Evolutionary conservation across 805 yeast genomes (phyloP).

Genomic region (Candida multigemmis): DNA sequence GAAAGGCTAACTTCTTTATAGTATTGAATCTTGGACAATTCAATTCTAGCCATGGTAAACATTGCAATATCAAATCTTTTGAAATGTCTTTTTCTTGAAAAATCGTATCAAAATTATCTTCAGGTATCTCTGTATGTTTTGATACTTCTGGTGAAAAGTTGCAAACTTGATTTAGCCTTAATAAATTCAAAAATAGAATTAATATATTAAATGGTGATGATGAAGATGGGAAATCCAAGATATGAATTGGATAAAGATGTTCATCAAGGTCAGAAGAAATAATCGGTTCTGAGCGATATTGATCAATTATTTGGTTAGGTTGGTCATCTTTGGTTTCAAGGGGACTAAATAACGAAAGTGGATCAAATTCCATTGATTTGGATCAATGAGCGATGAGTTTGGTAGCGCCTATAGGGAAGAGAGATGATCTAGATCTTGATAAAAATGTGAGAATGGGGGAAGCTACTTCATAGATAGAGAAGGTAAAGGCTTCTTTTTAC

Average conservation of each 20-base stretch:
- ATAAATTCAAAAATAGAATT: constrained; percentile 33
- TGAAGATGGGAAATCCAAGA: too few relatives aligned
- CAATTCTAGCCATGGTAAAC: constrained; percentile 36
- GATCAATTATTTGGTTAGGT: background rate
- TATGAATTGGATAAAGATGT: constrained; percentile 31
- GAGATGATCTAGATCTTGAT: too few relatives aligned
- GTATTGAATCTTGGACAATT: constrained; percentile 24
- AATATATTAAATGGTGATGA: constrained; percentile 43
- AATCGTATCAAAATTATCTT: constrained; percentile 5
- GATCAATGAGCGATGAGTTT: too few relatives aligned
- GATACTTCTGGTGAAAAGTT: constrained; percentile 33
- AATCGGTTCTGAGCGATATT: background rate
- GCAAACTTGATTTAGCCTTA: constrained; percentile 40
- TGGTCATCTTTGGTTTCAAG: constrained; percentile 2
- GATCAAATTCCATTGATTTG: constrained; percentile 29
- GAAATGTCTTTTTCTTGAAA: constrained; percentile 26
- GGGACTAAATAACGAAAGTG: constrained; percentile 30
- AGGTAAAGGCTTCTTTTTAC: too few relatives aligned
- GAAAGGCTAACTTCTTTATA: constrained; percentile 9
- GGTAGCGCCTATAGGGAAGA: too few relatives aligned
- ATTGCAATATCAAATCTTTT: constrained; percentile 8
- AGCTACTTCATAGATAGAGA: too few relatives aligned
- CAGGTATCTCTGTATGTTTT: background rate
- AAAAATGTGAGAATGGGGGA: too few relatives aligned
- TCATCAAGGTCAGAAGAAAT: constrained; percentile 9